Base-by-base conservation (phyloP, 2,329 filamentous ascomycete genomes). In the Sporothrix sp. region DNA sequence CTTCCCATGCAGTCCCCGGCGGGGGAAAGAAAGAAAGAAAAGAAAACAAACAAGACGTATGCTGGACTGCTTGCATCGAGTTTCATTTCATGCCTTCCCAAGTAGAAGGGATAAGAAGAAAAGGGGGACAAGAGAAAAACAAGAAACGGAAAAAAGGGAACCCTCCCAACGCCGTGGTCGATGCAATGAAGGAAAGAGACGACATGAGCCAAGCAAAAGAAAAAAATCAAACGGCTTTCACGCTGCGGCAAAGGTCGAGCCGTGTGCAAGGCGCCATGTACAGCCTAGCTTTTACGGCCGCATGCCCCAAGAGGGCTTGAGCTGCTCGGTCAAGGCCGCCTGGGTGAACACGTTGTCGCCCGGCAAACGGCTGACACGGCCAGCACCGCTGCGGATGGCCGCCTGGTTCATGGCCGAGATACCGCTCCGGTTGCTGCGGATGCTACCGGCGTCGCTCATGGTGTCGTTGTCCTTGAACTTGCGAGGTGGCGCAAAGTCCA, bases 291-390 rank as follows among this genome's bases (percentile, higher is more conserved):
- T n/a, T 51, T 52, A 62, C 48, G 65, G 61, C 52, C 75, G 73
- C 68, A 81, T 74, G 56, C 63, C 67, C 79, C 78, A 82, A 48
- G 69, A 66, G 38, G 79, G 79, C 67, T 81, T 82, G 54, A 83
- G 69, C 58, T 72, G 71, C 57, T 80, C 67, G 52, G 71, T 67
- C 64, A 91, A 66, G 51, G 87, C 79, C 30, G 84, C 78, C 60
- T 75, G 76, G 3, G 87, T 89, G 57, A 89, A 90, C 52, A 95
- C 87, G 38, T 83, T 78, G 58, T 90, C 87, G 52, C 81, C 82
- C 0, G 90, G 89, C 54, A 96, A 76, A 45, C 86, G 82, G 63
- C 87, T 93, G 57, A 96, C 80, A 56, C 90, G 85, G 61, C 94
- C 91, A 40, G 88, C 89, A 57, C 90, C 90, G 52, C 71, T 78